A percentile compares a stretch with the other conserved stretches of the same genome.
Evolutionary conservation across 148 eudicot genomes (phyloP).

Genomic region (Nepenthes gracilis): DNA sequence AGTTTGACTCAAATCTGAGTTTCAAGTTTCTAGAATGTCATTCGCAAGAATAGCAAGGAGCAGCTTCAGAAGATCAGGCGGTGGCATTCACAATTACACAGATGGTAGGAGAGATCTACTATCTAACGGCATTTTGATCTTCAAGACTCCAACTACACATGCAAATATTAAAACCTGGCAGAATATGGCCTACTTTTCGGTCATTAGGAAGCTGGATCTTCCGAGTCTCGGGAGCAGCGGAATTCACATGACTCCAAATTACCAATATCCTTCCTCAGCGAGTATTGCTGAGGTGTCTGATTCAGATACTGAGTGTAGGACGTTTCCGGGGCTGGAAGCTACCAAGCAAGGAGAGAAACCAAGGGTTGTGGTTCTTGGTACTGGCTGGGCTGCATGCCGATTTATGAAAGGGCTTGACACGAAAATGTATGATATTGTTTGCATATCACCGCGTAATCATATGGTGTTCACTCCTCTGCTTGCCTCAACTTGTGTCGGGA

Average conservation of each 20-base stretch:
- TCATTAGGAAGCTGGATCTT: too few species aligned
- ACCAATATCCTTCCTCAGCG: too few species aligned
- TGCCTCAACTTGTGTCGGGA: slow-evolving; percentile 93
- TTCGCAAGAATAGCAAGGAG: slow-evolving; percentile 52
- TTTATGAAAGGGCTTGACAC: slow-evolving; percentile 81
- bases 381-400: slow-evolving; percentile 89
- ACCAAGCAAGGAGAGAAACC: slow-evolving; percentile 78
- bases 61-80: slow-evolving; percentile 37
- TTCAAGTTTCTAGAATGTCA: slow-evolving; percentile 28
- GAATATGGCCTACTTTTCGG: too few species aligned
- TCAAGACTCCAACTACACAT: too few species aligned
- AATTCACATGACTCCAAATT: too few species aligned
- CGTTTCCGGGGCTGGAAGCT: slow-evolving; percentile 32
- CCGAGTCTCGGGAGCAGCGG: too few species aligned
- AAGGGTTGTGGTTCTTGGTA: slow-evolving; percentile 76
- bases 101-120: too few species aligned
- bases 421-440: slow-evolving; percentile 62
- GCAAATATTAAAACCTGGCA: too few species aligned
- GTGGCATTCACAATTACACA: slow-evolving; percentile 1
- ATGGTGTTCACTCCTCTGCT: slow-evolving; percentile 97
- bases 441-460: slow-evolving; percentile 84
- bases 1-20: not conserved
- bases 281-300: too few species aligned
- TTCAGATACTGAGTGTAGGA: too few species aligned
- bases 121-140: too few species aligned